A percentile compares a stretch with the other conserved stretches of the same genome.
Evolutionary conservation across 306 rosid genomes (phyloP).

Genomic region (Pyrus communis): DNA sequence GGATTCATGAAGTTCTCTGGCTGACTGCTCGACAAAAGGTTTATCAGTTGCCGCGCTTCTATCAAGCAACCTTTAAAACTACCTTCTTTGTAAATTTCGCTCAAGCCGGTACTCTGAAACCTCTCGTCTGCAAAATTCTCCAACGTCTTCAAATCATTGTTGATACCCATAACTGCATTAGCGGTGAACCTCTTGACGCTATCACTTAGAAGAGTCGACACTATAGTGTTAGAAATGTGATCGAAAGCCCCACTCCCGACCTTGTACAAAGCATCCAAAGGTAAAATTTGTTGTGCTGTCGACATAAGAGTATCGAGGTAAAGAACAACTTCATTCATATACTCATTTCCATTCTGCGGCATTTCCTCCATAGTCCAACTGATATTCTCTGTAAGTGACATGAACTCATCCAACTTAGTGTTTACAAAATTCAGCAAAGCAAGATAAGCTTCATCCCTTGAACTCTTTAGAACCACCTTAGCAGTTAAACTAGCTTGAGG

Average conservation of each 20-base stretch:
- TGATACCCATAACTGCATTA: slow-evolving; percentile 46
- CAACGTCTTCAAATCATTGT: slow-evolving; percentile 47
- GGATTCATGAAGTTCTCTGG: slow-evolving; percentile 99
- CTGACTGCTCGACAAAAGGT: slow-evolving; percentile 81
- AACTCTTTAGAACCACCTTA: slow-evolving; percentile 58
- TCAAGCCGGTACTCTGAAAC: slow-evolving; percentile 60
- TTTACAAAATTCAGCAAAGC: slow-evolving; percentile 54
- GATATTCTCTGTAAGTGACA: slow-evolving; percentile 56
- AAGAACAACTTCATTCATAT: slow-evolving; percentile 60
- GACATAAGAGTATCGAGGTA: slow-evolving; percentile 85
- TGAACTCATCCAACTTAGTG: slow-evolving; percentile 58
- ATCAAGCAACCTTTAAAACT: slow-evolving; percentile 50
- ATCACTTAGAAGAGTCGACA: slow-evolving; percentile 64
- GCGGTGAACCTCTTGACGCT: slow-evolving; percentile 78
- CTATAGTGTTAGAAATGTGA: slow-evolving; percentile 59
- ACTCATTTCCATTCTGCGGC: slow-evolving; percentile 52
- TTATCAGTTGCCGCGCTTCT: slow-evolving; percentile 73
- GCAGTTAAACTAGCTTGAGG: slow-evolving; percentile 66
- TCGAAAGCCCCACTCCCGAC: slow-evolving; percentile 82
- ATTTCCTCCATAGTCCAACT: slow-evolving; percentile 78
- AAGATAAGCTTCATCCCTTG: slow-evolving; percentile 74
- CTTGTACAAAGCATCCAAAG: slow-evolving; percentile 71
- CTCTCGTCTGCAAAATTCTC: slow-evolving; percentile 76
- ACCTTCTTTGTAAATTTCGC: slow-evolving; percentile 48
- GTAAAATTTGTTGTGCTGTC: slow-evolving; percentile 80